Evolutionary conservation across 2,329 filamentous ascomycete genomes (phyloP).

Genomic region (Exophiala mesophila): DNA sequence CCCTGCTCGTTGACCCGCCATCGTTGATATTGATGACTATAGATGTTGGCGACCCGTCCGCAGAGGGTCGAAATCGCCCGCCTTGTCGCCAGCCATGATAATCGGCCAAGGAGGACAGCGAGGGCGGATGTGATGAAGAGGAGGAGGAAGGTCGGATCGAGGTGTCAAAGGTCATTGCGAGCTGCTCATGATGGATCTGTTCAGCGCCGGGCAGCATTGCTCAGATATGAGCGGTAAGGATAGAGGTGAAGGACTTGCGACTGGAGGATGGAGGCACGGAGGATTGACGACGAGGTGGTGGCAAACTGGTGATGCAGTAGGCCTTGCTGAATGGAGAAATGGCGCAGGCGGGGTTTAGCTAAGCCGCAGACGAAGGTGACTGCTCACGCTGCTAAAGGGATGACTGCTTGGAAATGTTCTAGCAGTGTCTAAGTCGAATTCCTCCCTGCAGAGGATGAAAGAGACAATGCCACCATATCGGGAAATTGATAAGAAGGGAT

Average conservation of each 20-base stretch:
- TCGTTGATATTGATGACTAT: constrained; percentile 35
- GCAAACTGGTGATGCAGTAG: constrained; percentile 14
- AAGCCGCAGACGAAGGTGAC: constrained; percentile 7
- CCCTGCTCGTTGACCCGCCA: constrained; percentile 58
- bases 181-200: constrained; percentile 19
- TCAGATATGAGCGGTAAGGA: constrained; percentile 9
- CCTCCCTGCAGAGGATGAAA: constrained; percentile 10
- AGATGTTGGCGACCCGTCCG: constrained; percentile 19
- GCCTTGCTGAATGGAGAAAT: constrained; percentile 6
- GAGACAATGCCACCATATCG: constrained; percentile 20
- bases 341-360: constrained; percentile 20
- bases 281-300: constrained; percentile 9
- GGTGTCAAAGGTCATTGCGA: constrained; percentile 22
- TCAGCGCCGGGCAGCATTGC: constrained; percentile 22
- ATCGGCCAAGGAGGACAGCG: constrained; percentile 8
- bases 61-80: constrained; percentile 11
- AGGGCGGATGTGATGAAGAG: constrained; percentile 14
- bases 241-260: background rate
- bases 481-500: background rate
- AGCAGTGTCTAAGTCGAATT: constrained; percentile 9
- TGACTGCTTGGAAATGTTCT: no score
- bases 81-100: constrained; percentile 14
- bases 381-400: no score
- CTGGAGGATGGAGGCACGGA: background rate
- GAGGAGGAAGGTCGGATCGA: constrained; percentile 13